Evolutionary conservation across 106 monocot species (phyloP), one percentile per base, ranked within the genome.

Genomic region (Iris macrosiphon): DNA sequence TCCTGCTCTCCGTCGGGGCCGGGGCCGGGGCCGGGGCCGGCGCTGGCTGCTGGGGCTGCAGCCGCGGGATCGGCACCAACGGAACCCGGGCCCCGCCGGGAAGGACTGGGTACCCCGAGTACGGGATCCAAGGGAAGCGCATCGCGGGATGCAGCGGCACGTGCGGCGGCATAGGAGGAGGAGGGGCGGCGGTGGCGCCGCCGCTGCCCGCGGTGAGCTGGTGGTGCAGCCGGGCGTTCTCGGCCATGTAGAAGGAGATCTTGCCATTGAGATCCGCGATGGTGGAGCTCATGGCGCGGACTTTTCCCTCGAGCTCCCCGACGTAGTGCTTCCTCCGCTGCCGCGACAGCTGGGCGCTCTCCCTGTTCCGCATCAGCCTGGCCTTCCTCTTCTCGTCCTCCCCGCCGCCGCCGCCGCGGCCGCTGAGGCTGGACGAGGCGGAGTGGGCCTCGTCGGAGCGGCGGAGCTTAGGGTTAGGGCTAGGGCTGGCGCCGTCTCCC

Each of bases 51-150:
- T 84, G 87, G 8, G 74, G 52, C 70, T 82, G 89, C 70, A 89
- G 55, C 43, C 68, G 70, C 6, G 89, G 89, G 29, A 95, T 89
- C 4, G 94, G 89, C 21, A 95, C 64, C 60, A 89, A 64, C 9
- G 87, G 93, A 45, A 80, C 69, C 3, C 64, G 80, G 15, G 83
- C 29, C 15, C 77, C 83, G 0, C 66, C 72, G 3, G 72, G 82
- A 26, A 73, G 63, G 49, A 85, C 26, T 6, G 93, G 48, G 57
- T 84, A 81, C 17, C 70, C 73, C n/a, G 62, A 29, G 35, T 61
- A 81, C 5, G 90, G 90, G 43, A 91, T 60, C 85, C 91, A 91
- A 0, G 85, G 85, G 39, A 78, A 81, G 47, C 69, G 78, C 75
- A 81, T 58, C 4, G 81, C 70, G 22, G 68, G 60, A 13, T 55